Percentiles rank a stretch among this genome's conserved stretches.
These are phyloP conservation scores for Saccharomycopsis oosterbeekiorum DNA, from an alignment of 805 yeast genomes.

Conservation along the genomic window DNA sequence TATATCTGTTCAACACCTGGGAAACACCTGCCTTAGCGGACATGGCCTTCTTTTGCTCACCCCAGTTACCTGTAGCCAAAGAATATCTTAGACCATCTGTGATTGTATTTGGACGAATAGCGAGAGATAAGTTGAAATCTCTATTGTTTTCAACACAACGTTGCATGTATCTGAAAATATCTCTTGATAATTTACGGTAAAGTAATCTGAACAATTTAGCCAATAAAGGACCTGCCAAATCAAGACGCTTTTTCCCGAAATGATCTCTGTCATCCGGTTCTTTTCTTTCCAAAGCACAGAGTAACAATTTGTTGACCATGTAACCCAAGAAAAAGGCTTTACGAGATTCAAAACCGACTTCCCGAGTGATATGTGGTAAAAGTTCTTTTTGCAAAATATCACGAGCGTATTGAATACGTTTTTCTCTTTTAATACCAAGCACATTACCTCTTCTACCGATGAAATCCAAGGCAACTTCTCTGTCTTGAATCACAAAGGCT, in stretches of 20 bases:
- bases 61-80: conserved; percentile 99
- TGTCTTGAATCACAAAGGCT: conserved; percentile 95
- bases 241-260: conserved; percentile 96
- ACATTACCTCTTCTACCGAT: conserved; percentile 98
- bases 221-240: conserved; percentile 94
- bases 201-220: conserved; percentile 92
- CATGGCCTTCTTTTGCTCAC: conserved; percentile 99
- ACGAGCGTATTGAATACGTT: conserved; percentile 96
- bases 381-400: conserved; percentile 95
- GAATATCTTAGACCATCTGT: conserved; percentile 97
- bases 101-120: conserved; percentile 93
- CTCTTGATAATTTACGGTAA: conserved; percentile 91
- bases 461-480: conserved; percentile 95
- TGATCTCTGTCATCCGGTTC: conserved; percentile 99
- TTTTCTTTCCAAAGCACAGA: conserved; percentile 94
- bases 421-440: conserved; percentile 90
- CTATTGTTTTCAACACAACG: conserved; percentile 97
- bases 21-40: conserved; percentile 98
- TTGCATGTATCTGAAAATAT: conserved; percentile 96
- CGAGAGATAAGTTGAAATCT: conserved; percentile 91
- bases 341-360: conserved; percentile 93
- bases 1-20: conserved; percentile 94
- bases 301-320: conserved; percentile 89
- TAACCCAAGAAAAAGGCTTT: conserved; percentile 96
- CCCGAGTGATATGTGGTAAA: conserved; percentile 94